Conservation (phyloP, 2,329 filamentous ascomycete species). For the Fusarium udum region DNA sequence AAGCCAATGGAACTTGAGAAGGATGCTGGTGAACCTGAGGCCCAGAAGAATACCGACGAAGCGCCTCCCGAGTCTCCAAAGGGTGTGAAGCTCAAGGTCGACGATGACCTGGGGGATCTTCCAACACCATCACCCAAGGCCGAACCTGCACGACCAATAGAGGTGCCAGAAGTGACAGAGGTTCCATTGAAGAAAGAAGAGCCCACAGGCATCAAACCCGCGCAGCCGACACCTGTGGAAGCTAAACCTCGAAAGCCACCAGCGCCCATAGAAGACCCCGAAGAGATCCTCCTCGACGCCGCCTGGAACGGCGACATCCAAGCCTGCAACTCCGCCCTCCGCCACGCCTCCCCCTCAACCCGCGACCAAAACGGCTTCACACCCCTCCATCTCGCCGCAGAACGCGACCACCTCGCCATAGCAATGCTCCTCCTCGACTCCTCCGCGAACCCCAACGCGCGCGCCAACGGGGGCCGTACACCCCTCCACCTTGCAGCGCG, state of each 20-base stretch:
- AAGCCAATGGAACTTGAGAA: neutral
- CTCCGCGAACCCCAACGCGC: constrained; percentile 39
- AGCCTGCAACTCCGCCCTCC: constrained; percentile 38
- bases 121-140: neutral
- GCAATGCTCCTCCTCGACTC: constrained; percentile 48
- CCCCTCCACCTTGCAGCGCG: constrained; percentile 47
- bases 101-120: neutral
- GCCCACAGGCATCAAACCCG: neutral
- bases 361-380: constrained; percentile 46
- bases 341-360: constrained; percentile 34
- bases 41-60: neutral
- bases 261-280: constrained; percentile 14
- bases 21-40: neutral
- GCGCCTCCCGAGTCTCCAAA: neutral
- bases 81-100: constrained; percentile 2
- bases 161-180: neutral
- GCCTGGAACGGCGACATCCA: constrained; percentile 48
- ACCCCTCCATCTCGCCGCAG: constrained; percentile 45
- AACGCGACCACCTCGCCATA: constrained; percentile 47
- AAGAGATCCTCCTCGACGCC: constrained; percentile 44
- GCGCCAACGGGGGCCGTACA: constrained; percentile 45
- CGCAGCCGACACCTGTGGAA: neutral
- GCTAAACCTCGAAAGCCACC: neutral
- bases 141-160: neutral
- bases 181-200: neutral